Percentiles rank a stretch among this genome's conserved stretches.
phyloP scores from a whole-genome alignment of 2,329 filamentous ascomycete species.

The Nannizziopsis arthrosporioides region DNA sequence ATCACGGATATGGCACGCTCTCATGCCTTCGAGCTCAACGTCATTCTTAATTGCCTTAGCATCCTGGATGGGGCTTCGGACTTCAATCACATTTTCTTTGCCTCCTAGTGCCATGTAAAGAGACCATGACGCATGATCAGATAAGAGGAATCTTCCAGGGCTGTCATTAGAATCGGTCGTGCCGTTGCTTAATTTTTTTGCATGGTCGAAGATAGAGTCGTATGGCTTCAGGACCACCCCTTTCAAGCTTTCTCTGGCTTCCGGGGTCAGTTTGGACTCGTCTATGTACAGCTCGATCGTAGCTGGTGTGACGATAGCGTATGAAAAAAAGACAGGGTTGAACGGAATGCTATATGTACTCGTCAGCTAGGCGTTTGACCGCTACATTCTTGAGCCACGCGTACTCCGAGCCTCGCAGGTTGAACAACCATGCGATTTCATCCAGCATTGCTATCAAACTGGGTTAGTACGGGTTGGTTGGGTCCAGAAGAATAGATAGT shows the following conservation, averaged over 20 bases:
- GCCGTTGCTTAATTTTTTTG: constrained; percentile 50
- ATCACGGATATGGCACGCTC: constrained; percentile 83
- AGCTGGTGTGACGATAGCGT: constrained; percentile 70
- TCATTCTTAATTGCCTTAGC: constrained; percentile 92
- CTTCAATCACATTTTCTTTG: constrained; percentile 71
- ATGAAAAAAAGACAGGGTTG: constrained; percentile 97
- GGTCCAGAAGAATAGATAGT: neutral
- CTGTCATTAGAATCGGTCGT: constrained; percentile 31
- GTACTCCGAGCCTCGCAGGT: constrained; percentile 76
- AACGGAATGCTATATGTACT: constrained; percentile 58
- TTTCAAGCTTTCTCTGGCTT: constrained; percentile 57
- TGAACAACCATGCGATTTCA: constrained; percentile 98
- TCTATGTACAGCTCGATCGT: constrained; percentile 76
- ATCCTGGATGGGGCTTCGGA: constrained; percentile 75
- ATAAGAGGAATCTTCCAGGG: constrained; percentile 62
- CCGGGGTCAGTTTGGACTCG: constrained; percentile 58
- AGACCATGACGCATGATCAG: constrained; percentile 86
- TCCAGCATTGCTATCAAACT: constrained; percentile 60
- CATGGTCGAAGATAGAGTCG: constrained; percentile 64
- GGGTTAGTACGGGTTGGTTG: neutral
- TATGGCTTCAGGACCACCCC: constrained; percentile 68
- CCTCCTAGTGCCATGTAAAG: constrained; percentile 76
- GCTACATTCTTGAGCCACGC: constrained; percentile 15
- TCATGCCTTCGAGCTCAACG: constrained; percentile 81
- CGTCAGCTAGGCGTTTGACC: constrained; percentile 2